Conservation (phyloP, 2,329 filamentous ascomycete species). For the Penicillium hordei region DNA sequence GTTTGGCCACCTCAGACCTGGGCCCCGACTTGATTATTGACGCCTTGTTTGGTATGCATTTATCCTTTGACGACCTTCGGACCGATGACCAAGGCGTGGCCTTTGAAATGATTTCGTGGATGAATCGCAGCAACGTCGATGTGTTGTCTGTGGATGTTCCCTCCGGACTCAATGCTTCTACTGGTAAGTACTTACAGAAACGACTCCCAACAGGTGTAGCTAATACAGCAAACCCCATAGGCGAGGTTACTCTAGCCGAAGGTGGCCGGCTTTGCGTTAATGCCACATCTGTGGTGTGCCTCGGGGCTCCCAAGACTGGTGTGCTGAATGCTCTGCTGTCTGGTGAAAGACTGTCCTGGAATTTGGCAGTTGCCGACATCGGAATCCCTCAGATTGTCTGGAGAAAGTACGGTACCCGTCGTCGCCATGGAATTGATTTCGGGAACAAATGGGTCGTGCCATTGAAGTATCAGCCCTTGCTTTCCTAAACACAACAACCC, state of each 20-base stretch:
- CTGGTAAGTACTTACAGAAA: conserved; percentile 57
- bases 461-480: conserved; percentile 51
- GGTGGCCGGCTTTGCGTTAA: conserved; percentile 76
- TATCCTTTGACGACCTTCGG: conserved; percentile 83
- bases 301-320: conserved; percentile 84
- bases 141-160: conserved; percentile 89
- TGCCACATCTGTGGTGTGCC: conserved; percentile 76
- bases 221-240: conserved; percentile 33
- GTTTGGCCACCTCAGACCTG: conserved; percentile 55
- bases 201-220: background rate
- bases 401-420: conserved; percentile 78
- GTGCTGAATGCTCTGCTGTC: conserved; percentile 73
- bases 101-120: conserved; percentile 90
- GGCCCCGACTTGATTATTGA: conserved; percentile 82
- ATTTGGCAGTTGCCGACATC: conserved; percentile 80
- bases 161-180: conserved; percentile 78
- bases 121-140: conserved; percentile 79
- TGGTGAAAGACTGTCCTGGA: conserved; percentile 63
- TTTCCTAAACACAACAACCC: conserved; percentile 21
- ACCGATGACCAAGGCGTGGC: conserved; percentile 79
- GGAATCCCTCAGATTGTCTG: conserved; percentile 80
- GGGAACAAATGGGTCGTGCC: conserved; percentile 81
- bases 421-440: conserved; percentile 84
- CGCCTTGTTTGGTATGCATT: conserved; percentile 80
- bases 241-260: conserved; percentile 61